Base-by-base conservation (phyloP, 1,284 basidiomycete genomes). In the Apiotrichum montevideense region DNA sequence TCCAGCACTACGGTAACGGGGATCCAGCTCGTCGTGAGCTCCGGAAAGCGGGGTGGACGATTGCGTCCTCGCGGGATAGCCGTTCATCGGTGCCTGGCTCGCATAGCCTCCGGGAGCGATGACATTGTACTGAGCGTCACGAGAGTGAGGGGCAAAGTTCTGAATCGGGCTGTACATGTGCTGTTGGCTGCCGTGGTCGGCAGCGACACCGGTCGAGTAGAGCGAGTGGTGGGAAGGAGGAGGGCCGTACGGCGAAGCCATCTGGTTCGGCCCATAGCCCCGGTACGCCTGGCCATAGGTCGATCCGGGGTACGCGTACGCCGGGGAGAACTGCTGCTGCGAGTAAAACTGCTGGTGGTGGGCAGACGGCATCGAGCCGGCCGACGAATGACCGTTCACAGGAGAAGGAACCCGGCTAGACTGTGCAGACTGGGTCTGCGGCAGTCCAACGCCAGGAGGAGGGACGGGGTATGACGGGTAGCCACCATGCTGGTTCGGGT, bases 321-420 rank as follows among this genome's bases (percentile, higher is more conserved):
- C 66, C 4, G 56, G 64, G 14, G 65, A 64, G 61, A 68, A 72
- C 14, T 61, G 67, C 53, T 67, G 67, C 52, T 67, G 68, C 40
- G 63, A 62, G 54, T 65, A 71, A 57, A 68, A 72, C 49, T 68
- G 69, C 55, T 70, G 71, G 42, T 63, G 64, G 44, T 54, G 42
- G 11, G 56, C 51, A 10, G 60, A 58, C 1, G 60, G 62, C 51
- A 69, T 64, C n/a, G 66, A 68, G 39, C 58, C 56, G 15, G 68
- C 62, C n/a, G 64, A 65, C 35, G 70, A 66, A 61, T 71, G 69
- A 10, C 69, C 73, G 51, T 71, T 73, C 37, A 68, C 69, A 3
- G 73, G 73, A 13, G 73, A 75, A 6, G 73, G 69, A 3, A 72
- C 73, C 15, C 72, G 64, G 52, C 66, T 69, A 33, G 72, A 72